Conservation (phyloP, 1,139 yeast species). For the Saccharomyces hybrid region DNA sequence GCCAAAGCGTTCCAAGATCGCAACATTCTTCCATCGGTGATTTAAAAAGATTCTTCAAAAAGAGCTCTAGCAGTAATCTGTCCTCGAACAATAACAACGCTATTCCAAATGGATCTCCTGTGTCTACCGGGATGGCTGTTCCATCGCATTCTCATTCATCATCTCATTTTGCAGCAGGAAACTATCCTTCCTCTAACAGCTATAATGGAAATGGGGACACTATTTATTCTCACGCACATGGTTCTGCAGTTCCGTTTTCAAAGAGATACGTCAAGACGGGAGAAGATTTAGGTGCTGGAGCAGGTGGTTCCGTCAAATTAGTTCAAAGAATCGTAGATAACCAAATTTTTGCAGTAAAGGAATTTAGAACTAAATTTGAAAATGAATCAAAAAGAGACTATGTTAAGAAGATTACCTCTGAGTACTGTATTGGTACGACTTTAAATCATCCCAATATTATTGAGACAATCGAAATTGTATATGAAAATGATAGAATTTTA, state of each 20-base stretch:
- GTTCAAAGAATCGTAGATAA: conserved; percentile 64
- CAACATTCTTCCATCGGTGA: conserved; percentile 71
- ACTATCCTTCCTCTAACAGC: conserved; percentile 14
- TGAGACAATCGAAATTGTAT: conserved; percentile 83
- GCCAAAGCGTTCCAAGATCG: conserved; percentile 29
- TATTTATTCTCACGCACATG: conserved; percentile 28
- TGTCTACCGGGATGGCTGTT: conserved; percentile 14
- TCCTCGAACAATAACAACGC: conserved; percentile 12
- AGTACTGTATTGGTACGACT: conserved; percentile 89
- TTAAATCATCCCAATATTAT: conserved; percentile 85
- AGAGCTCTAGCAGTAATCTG: conserved; percentile 23
- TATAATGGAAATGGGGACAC: conserved; percentile 28
- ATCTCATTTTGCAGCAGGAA: conserved; percentile 14
- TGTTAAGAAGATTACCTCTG: conserved; percentile 89
- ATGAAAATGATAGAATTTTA: conserved; percentile 77
- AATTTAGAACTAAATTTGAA: conserved; percentile 70
- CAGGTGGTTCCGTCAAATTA: conserved; percentile 85
- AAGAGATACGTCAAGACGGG: conserved; percentile 78
- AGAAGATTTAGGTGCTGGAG: conserved; percentile 88
- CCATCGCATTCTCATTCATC: conserved; percentile 14
- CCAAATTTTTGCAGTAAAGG: conserved; percentile 82
- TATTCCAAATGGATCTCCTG: conserved; percentile 20
- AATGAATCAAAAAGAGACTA: conserved; percentile 79
- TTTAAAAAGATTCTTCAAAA: conserved; percentile 53
- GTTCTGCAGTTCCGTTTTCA: conserved; percentile 42